phyloP scores from a whole-genome alignment of 108 stramenopile species.

The Nannochloropsis salina region DNA sequence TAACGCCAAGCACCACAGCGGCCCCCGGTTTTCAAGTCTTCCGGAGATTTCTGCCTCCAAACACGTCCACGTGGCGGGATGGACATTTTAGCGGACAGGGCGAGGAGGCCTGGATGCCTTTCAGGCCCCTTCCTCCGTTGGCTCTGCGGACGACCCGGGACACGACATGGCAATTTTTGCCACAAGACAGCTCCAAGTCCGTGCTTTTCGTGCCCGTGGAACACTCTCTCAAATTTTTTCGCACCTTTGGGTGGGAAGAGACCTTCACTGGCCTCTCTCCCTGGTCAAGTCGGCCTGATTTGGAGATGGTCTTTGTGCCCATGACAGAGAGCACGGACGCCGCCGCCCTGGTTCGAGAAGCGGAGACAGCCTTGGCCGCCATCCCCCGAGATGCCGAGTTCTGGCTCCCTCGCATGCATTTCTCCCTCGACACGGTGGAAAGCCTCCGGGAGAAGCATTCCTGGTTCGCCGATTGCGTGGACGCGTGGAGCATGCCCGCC shows the following conservation, averaged over 20 bases:
- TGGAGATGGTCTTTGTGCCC: neutral
- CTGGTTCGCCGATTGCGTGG: neutral
- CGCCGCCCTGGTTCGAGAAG: neutral
- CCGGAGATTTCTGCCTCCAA: neutral
- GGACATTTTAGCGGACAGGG: too few species aligned
- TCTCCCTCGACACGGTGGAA: neutral
- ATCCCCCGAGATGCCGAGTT: neutral
- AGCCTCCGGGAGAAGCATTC: neutral
- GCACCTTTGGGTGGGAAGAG: neutral
- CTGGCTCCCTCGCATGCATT: slow-evolving; percentile 17
- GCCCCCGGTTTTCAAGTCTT: neutral
- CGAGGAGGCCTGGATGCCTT: neutral
- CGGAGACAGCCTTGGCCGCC: neutral
- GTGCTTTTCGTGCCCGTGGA: slow-evolving; percentile 1
- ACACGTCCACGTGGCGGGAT: neutral
- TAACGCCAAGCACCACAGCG: neutral
- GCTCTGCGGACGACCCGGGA: neutral
- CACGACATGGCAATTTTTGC: neutral
- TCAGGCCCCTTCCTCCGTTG: neutral
- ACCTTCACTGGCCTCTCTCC: neutral
- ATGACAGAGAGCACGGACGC: neutral
- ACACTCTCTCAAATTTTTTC: neutral
- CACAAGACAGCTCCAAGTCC: neutral
- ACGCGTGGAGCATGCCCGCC: neutral
- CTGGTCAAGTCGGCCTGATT: slow-evolving; percentile 11